Conservation (phyloP, 2,329 filamentous ascomycete genomes). For the Stachybotrys chartarum region DNA sequence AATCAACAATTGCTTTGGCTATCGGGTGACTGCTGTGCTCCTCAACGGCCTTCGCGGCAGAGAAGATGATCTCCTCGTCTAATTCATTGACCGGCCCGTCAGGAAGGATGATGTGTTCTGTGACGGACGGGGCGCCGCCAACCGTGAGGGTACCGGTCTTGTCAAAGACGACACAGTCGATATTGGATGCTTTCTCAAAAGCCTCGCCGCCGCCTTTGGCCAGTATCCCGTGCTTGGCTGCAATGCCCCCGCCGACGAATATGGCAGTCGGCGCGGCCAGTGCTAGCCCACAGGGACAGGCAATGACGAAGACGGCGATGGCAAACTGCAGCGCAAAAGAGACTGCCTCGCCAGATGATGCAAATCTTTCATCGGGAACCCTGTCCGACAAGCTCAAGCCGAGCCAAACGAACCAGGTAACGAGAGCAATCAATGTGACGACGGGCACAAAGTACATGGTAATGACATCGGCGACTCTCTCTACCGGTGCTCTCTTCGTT, state of each 20-base stretch:
- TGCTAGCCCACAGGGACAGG: constrained; percentile 77
- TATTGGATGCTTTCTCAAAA: constrained; percentile 73
- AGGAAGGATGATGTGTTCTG: constrained; percentile 38
- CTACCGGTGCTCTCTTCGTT: constrained; percentile 66
- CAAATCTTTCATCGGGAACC: constrained; percentile 50
- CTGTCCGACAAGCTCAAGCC: constrained; percentile 50
- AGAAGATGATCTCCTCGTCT: constrained; percentile 31
- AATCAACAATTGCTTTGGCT: constrained; percentile 60
- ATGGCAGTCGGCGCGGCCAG: constrained; percentile 82
- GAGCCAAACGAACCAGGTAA: constrained; percentile 69
- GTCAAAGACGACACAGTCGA: constrained; percentile 78
- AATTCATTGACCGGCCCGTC: constrained; percentile 14
- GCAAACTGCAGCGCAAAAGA: constrained; percentile 75
- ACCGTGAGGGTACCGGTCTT: constrained; percentile 80
- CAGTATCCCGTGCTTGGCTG: constrained; percentile 72
- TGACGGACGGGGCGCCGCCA: constrained; percentile 64
- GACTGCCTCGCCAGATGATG: constrained; percentile 56
- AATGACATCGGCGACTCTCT: constrained; percentile 64
- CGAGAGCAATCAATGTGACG: constrained; percentile 60
- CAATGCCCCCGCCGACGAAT: constrained; percentile 74
- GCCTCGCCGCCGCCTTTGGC: constrained; percentile 81
- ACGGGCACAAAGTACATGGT: constrained; percentile 73
- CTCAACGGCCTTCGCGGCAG: constrained; percentile 55
- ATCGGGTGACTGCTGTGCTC: constrained; percentile 69
- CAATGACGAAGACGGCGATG: constrained; percentile 80